A percentile compares a stretch with the other conserved stretches of the same genome.
phyloP scores from a whole-genome alignment of 208 protist species.

The Trypanosoma avium region DNA sequence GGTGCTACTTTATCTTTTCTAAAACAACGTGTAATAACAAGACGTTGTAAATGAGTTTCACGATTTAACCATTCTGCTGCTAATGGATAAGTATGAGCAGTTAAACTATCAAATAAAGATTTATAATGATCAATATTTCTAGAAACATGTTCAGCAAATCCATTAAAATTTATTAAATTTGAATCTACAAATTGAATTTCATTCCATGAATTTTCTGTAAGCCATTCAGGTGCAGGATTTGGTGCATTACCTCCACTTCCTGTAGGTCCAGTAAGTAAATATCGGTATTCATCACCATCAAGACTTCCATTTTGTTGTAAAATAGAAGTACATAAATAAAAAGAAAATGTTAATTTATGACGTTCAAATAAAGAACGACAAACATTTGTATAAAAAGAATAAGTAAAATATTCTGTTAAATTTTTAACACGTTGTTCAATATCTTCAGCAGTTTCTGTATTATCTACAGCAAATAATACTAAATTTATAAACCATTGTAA shows the following conservation, averaged over 20 bases:
- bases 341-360: constrained; percentile 98
- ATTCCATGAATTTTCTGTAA: constrained; percentile 93
- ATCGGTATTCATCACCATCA: constrained; percentile 89
- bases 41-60: constrained; percentile 90
- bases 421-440: constrained; percentile 86
- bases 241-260: constrained; percentile 40
- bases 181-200: constrained; percentile 88
- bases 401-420: constrained; percentile 96
- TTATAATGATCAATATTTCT: constrained; percentile 82
- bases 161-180: constrained; percentile 71
- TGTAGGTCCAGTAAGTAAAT: constrained; percentile 90
- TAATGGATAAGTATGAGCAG: constrained; percentile 81
- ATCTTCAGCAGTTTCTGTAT: constrained; percentile 55
- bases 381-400: constrained; percentile 97
- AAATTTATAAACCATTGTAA: constrained; percentile 98
- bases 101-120: constrained; percentile 90
- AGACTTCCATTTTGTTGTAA: constrained; percentile 77
- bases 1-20: constrained; percentile 96
- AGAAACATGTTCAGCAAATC: constrained; percentile 88
- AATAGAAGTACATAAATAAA: constrained; percentile 93
- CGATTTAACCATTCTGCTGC: constrained; percentile 76
- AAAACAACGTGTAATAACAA: constrained; percentile 94
- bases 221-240: constrained; percentile 93
- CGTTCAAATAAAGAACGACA: constrained; percentile 98
- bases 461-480: constrained; percentile 90